A percentile compares a stretch with the other conserved stretches of the same genome.
Conservation (phyloP, 495 filamentous ascomycete species). For the Aspergillus asperescens region DNA sequence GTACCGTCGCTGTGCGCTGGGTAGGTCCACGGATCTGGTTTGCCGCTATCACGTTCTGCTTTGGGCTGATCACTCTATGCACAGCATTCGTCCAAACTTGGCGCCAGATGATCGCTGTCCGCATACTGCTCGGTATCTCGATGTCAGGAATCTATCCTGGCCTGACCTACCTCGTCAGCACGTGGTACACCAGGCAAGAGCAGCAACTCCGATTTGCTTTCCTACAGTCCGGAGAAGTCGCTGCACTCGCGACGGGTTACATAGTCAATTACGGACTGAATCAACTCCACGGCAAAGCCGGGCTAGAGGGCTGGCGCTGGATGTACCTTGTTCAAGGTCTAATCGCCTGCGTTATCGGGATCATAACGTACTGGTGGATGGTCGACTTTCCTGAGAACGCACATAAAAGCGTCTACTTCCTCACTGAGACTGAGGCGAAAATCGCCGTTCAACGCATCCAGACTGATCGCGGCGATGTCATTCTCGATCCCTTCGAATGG, state of each 20-base stretch:
- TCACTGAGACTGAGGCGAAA: constrained; percentile 52
- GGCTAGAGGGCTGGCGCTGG: constrained; percentile 68
- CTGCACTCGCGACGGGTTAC: constrained; percentile 62
- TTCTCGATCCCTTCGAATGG: constrained; percentile 57
- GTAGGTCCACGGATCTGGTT: constrained; percentile 69
- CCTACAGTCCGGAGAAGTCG: constrained; percentile 63
- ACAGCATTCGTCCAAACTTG: constrained; percentile 64
- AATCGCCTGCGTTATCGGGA: constrained; percentile 59
- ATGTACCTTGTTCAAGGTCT: constrained; percentile 69
- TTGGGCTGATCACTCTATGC: constrained; percentile 67
- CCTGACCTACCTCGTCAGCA: constrained; percentile 62
- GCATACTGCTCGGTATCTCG: constrained; percentile 64
- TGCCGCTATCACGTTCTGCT: constrained; percentile 58
- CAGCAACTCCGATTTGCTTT: constrained; percentile 73
- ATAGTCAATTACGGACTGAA: constrained; percentile 72
- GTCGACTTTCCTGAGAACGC: constrained; percentile 73
- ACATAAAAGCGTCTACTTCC: constrained; percentile 56
- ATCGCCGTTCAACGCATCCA: constrained; percentile 55
- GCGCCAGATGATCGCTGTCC: constrained; percentile 67
- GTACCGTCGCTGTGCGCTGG: constrained; percentile 62
- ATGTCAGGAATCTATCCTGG: constrained; percentile 69
- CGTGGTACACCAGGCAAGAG: constrained; percentile 67
- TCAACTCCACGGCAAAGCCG: constrained; percentile 52
- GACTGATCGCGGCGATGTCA: constrained; percentile 60
- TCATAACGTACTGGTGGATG: constrained; percentile 74